Evolutionary conservation across 805 yeast species (phyloP).

Genomic region (Saccharomycopsis oosterbeekiorum): DNA sequence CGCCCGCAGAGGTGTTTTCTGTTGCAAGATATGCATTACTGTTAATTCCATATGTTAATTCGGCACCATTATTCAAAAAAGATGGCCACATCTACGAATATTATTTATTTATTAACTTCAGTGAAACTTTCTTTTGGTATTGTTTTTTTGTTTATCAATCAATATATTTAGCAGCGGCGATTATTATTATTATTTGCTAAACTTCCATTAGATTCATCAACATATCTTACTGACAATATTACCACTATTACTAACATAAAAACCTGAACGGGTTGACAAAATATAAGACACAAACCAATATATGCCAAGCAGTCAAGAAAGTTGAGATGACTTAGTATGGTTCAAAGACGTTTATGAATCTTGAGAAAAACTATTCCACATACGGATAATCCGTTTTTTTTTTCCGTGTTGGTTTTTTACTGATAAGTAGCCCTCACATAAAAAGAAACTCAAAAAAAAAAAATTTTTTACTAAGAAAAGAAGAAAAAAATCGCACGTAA

Average conservation of each 20-base stretch:
- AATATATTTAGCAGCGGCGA: too few species aligned
- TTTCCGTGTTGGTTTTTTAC: not conserved
- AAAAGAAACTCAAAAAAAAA: not conserved
- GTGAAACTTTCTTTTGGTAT: not conserved
- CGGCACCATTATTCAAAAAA: not conserved
- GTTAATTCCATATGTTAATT: slow-evolving; percentile 11
- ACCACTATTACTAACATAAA: too few species aligned
- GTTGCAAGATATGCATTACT: not conserved
- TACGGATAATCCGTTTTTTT: not conserved
- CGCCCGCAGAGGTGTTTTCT: not conserved
- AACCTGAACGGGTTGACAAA: too few species aligned
- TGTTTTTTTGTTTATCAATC: not conserved
- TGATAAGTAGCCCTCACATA: not conserved
- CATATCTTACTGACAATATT: not conserved
- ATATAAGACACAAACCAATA: too few species aligned
- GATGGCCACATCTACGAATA: slow-evolving; percentile 13
- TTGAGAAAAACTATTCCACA: not conserved
- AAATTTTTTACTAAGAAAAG: not conserved
- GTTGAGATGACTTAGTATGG: not conserved
- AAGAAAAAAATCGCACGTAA: not conserved
- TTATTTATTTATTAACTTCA: not conserved
- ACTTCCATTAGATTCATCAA: not conserved
- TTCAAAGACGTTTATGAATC: not conserved
- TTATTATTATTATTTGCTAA: not conserved
- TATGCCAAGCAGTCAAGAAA: not conserved